These are phyloP conservation scores for Rosa chinensis DNA, from an alignment of 306 rosid species.

Conservation along the genomic window DNA sequence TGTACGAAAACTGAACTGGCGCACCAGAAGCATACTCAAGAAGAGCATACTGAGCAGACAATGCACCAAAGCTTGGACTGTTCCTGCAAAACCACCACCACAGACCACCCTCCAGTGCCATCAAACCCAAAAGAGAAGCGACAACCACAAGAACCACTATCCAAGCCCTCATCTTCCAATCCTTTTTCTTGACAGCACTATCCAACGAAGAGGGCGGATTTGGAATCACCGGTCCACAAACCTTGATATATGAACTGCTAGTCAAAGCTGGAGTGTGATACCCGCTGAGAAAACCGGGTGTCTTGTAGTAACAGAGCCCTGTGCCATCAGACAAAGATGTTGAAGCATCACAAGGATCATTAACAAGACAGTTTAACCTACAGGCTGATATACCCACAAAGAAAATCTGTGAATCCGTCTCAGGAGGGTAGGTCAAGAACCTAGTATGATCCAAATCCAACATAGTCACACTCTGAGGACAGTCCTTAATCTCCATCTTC, in stretches of 20 bases:
- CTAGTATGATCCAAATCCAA: constrained; percentile 44
- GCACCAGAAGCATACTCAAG: constrained; percentile 99
- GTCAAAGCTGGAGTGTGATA: constrained; percentile 52
- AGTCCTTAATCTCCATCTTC: constrained; percentile 39
- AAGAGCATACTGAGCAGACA: constrained; percentile 77
- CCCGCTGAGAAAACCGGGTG: constrained; percentile 40
- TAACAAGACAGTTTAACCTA: constrained; percentile 52
- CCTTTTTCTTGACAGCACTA: constrained; percentile 26
- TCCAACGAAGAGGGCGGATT: constrained; percentile 33
- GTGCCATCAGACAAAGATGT: constrained; percentile 64
- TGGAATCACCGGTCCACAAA: constrained; percentile 47
- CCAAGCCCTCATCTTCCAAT: constrained; percentile 49
- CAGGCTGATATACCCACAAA: constrained; percentile 55
- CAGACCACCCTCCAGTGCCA: constrained; percentile 62
- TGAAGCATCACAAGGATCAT: constrained; percentile 55
- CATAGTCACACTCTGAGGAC: constrained; percentile 50
- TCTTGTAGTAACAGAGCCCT: constrained; percentile 57
- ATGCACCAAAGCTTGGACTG: constrained; percentile 42
- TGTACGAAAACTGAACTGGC: constrained; percentile 73
- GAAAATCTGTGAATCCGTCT: constrained; percentile 36
- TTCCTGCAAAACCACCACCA: constrained; percentile 85
- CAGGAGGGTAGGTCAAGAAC: constrained; percentile 55
- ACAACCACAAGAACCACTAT: constrained; percentile 42
- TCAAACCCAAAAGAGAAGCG: constrained; percentile 50
- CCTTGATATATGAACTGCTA: constrained; percentile 64